These are phyloP conservation scores for Arthrobotrys sphaeroides DNA, from an alignment of 2,329 filamentous ascomycete species.

Conservation along the genomic window DNA sequence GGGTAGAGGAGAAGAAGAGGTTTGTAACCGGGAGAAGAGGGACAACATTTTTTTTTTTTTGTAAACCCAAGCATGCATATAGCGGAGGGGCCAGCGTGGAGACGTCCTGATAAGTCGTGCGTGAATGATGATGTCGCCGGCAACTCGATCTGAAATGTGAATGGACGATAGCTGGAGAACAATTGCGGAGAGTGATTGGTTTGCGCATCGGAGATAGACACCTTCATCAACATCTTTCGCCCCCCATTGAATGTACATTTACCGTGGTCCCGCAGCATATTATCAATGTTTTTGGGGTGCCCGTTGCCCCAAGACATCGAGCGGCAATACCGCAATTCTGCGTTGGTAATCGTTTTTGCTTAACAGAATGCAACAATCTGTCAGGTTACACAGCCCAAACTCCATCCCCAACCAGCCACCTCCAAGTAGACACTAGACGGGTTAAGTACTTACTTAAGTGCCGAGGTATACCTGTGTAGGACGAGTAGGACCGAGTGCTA, in stretches of 20 bases:
- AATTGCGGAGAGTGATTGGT: no score
- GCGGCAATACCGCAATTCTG: not conserved
- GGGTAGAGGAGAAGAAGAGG: not conserved
- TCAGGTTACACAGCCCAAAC: not conserved
- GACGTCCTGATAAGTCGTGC: not conserved
- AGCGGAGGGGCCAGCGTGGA: not conserved
- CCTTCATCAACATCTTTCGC: not conserved
- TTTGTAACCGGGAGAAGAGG: not conserved
- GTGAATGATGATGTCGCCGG: constrained; percentile 11
- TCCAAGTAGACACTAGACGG: no score
- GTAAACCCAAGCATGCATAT: no score
- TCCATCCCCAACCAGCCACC: not conserved
- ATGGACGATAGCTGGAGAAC: not conserved
- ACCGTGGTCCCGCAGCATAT: not conserved
- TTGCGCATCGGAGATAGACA: not conserved
- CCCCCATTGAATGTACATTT: no score
- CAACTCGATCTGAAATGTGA: not conserved
- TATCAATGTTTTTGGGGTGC: not conserved
- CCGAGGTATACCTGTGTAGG: no score
- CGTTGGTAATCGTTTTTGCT: not conserved
- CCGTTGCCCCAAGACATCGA: no score
- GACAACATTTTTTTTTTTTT: constrained; percentile 9
- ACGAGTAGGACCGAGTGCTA: no score
- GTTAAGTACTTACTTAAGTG: no score
- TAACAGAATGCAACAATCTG: constrained; percentile 3